Base-by-base conservation (phyloP, 2,329 filamentous ascomycete genomes). In the Sphaerulina vaccinii region DNA sequence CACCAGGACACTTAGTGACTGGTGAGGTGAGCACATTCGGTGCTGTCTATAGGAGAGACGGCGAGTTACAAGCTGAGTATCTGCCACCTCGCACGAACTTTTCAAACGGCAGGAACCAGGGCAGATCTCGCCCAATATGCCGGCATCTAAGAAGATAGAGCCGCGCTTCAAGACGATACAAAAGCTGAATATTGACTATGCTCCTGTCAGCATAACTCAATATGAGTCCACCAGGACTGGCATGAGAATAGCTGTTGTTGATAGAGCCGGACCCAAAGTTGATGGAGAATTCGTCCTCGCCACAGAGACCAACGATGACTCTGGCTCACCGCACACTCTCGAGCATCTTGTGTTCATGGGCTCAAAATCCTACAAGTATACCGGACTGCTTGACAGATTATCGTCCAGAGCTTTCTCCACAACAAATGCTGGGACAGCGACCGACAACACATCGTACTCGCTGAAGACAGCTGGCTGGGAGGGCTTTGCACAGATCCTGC, bases 251-350 rank as follows among this genome's bases (percentile, higher is more conserved):
- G 84, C 96, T 35, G 88, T 96, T 43, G 90, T 95, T 61, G 88
- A 97, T 68, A 86, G 90, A 62, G 84, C 93, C 68, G 92, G 93
- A 0, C 93, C 93, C n/a, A 97, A 96, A 71, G 82, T 96, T 55
- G 87, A 88, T 61, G 93, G 93, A 27, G 96, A 95, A 73, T 99
- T 99, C 71, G 87, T 91, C 27, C 80, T 99, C 47, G 93, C 93
- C 27, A 99, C 93, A 2, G 93, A 99, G 72, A 97, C 99, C 63
- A 87, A 95, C 64, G 93, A 99, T 73, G 90, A 99, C 70, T 97
- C 92, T 9, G 93, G 93, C 35, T 88, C 93, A 11, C 93, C 76
- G 13, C 76, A 79, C 56, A 79, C 76, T 1, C 68, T 79, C 11
- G 76, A 79, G 63, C 76, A 79, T 66, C 68, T 79, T 13, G 74